Conservation (phyloP, 371 early-diverging fungal genomes). For the Blastocladiella emersonii region DNA sequence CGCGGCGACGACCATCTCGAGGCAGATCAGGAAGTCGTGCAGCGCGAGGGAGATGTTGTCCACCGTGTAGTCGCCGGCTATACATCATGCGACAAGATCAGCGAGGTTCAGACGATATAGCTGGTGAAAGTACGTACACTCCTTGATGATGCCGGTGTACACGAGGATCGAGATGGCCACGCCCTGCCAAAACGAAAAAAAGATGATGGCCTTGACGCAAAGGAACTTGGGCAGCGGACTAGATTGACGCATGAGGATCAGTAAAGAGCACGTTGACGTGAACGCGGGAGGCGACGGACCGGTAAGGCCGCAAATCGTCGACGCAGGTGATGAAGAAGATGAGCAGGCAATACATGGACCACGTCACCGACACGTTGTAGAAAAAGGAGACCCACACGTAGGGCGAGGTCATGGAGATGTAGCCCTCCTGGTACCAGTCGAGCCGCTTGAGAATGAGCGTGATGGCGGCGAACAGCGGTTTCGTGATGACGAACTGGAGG, state of each 20-base stretch:
- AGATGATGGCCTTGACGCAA: constrained; percentile 85
- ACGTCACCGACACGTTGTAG: constrained; percentile 74
- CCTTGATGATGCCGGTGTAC: constrained; percentile 51
- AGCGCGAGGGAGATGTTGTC: constrained; percentile 72
- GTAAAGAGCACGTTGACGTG: neutral
- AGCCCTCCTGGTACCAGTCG: constrained; percentile 67
- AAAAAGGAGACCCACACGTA: constrained; percentile 71
- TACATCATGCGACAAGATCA: constrained; percentile 6
- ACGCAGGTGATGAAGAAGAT: constrained; percentile 77
- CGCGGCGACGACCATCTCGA: constrained; percentile 81
- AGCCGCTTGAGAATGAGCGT: constrained; percentile 65
- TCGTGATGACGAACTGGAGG: constrained; percentile 82
- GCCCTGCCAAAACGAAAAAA: constrained; percentile 95
- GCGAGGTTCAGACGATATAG: neutral
- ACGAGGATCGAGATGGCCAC: constrained; percentile 69
- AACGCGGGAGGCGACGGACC: constrained; percentile 26
- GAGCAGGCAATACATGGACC: constrained; percentile 72
- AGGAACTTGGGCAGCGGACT: constrained; percentile 87
- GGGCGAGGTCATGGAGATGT: constrained; percentile 47
- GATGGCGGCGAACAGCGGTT: constrained; percentile 61
- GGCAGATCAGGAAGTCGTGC: constrained; percentile 81
- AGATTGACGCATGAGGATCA: constrained; percentile 5
- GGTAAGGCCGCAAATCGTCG: constrained; percentile 59
- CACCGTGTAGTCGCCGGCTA: constrained; percentile 30
- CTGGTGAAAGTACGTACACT: constrained; percentile 24